Evolutionary conservation across 73 alveolate genomes (phyloP), one percentile per base, ranked within the genome.

Genomic region (Breviolum minutum): DNA sequence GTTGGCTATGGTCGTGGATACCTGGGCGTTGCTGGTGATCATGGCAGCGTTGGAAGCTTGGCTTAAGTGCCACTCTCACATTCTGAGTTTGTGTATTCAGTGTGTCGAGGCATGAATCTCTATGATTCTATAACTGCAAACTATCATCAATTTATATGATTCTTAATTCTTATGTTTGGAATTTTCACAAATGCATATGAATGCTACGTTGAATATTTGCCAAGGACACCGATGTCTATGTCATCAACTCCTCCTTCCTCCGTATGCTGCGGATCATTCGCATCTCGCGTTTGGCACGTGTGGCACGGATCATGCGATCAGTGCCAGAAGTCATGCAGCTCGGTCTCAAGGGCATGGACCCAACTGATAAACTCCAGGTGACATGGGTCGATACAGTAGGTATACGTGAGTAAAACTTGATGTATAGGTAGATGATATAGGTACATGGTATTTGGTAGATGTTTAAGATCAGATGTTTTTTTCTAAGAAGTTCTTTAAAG

Each of bases 191-290:
- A n/a, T n/a, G n/a, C n/a, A n/a, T n/a, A 40, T 68, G 4, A 68
- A 22, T 68, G 17, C 77, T 17, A 68, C 17, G 6, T 22, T 17
- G 8, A 68, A 22, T 68, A 68, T 73, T 14, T 73, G 1, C 94
- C 79, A 8, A 92, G 98, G 98, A 92, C 83, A 92, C 90, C 48
- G 63, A 92, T 16, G 98, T 92, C 74, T 92, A 80, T 66, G 98
- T 92, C 66, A 63, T 92, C 91, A 92, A 92, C 90, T 92, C 98
- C 27, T 92, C 98, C 71, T 92, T 81, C 74, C 79, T 92, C 27
- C 98, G 98, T 69, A 80, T 92, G 71, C 81, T 92, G 81, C 89
- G 98, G 48, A 92, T 92, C 98, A 92, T 92, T 32, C 89, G 98
- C 66, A 92, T 92, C 79, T 71, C 90, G 80, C 89, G 98, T 22